Evolutionary conservation across 1,139 yeast species (phyloP).

Genomic region (Taiozyma sp.): DNA sequence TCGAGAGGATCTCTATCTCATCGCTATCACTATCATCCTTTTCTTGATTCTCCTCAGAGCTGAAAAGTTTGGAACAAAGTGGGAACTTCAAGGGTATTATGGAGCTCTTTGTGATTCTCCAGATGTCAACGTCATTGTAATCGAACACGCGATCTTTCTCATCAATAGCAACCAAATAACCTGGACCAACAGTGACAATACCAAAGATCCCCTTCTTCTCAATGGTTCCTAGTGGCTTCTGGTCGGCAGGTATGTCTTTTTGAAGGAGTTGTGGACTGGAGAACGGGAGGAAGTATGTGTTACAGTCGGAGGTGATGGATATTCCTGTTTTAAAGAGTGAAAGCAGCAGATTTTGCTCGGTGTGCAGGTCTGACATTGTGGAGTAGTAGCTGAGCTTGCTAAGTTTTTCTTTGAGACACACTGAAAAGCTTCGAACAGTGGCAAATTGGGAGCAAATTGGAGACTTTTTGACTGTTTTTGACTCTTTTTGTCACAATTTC

Average conservation of each 20-base stretch:
- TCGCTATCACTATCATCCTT: neutral
- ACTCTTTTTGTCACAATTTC: too few relatives aligned
- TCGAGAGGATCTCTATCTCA: neutral
- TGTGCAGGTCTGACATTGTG: neutral
- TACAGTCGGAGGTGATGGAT: slow-evolving; percentile 1
- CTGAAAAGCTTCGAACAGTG: too few relatives aligned
- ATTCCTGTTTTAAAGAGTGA: slow-evolving; percentile 5
- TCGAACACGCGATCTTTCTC: slow-evolving; percentile 14
- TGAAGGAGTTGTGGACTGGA: neutral
- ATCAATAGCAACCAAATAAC: slow-evolving; percentile 24
- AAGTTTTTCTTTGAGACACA: too few relatives aligned
- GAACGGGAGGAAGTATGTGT: slow-evolving; percentile 7
- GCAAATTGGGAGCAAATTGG: too few relatives aligned
- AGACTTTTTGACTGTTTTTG: too few relatives aligned
- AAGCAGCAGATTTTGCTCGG: neutral
- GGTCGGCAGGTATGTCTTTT: neutral
- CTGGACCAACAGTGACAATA: slow-evolving; percentile 22
- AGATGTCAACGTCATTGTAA: slow-evolving; percentile 13
- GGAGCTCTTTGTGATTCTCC: slow-evolving; percentile 20
- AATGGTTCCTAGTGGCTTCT: neutral
- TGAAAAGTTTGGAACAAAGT: slow-evolving; percentile 11
- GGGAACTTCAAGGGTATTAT: slow-evolving; percentile 25
- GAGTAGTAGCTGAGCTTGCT: too few relatives aligned
- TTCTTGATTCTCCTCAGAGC: neutral
- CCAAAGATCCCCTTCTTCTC: slow-evolving; percentile 22